Evolutionary conservation across 257 asterid genomes (phyloP), one percentile per base, ranked within the genome.

Genomic region (Ligustrum vulgare): DNA sequence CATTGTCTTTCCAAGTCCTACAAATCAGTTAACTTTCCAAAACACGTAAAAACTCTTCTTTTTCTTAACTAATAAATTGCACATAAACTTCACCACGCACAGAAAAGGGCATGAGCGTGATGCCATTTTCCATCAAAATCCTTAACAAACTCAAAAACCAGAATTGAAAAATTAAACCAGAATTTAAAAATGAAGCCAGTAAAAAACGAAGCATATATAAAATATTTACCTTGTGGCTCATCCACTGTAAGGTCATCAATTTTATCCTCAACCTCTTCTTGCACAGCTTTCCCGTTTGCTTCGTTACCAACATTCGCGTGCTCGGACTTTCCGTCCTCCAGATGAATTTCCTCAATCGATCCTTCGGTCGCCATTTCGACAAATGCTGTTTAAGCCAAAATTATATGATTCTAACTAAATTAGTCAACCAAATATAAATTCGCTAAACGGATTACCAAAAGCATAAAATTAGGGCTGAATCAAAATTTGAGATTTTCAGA

Each of bases 201-300:
- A n/a, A n/a, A n/a, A n/a, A n/a, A n/a, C n/a, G 20, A 45, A 45
- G 56, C 60, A 3, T 20, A 2, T 20, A 56, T 56, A 31, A 13
- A 56, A n/a, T n/a, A 20, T 0, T 56, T 71, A 90, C 96, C 97
- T 85, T 82, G 86, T 60, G 87, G 87, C 77, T 80, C 94, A 70
- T 85, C 91, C 80, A 87, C 72, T 32, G 74, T 79, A 73, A 93
- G 80, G 75, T 70, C 89, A 47, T 72, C 86, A 25, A 89, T 78
- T 82, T 87, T 85, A 74, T 84, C 94, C 84, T 80, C 92, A 34
- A 86, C 56, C 64, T 82, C 97, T 34, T 80, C 80, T 71, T 73
- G 83, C 49, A 47, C 72, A 82, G 80, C 47, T 32, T 76, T 63
- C 75, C 84, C 71, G 86, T 77, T 78, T 34, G 70, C 79, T 49